A percentile compares a stretch with the other conserved stretches of the same genome.
phyloP scores from a whole-genome alignment of 2,329 filamentous ascomycete genomes.

The Biscogniauxia mediterranea region DNA sequence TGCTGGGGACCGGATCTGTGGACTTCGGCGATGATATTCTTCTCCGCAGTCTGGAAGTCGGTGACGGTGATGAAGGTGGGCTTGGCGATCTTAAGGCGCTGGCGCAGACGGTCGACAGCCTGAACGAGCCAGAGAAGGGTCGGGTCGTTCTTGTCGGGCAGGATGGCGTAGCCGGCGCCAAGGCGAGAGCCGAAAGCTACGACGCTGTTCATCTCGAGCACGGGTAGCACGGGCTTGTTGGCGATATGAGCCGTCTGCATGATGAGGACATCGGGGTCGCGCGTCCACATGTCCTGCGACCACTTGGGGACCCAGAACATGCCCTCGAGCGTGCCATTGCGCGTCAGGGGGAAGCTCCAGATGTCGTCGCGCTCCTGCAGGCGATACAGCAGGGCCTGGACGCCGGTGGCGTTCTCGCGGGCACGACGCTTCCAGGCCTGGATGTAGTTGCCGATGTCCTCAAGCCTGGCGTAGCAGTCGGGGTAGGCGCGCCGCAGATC shows the following conservation, averaged over 20 bases:
- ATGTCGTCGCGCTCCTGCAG: slow-evolving; percentile 28
- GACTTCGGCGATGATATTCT: slow-evolving; percentile 25
- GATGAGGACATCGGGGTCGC: slow-evolving; percentile 28
- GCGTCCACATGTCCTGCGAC: slow-evolving; percentile 27
- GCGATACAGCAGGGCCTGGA: slow-evolving; percentile 27
- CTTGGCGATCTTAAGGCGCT: slow-evolving; percentile 24
- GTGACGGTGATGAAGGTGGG: slow-evolving; percentile 25
- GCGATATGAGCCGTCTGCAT: slow-evolving; percentile 28
- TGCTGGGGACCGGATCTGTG: slow-evolving; percentile 18
- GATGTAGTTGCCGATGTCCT: slow-evolving; percentile 28
- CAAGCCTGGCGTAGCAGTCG: slow-evolving; percentile 22
- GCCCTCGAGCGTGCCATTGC: slow-evolving; percentile 23
- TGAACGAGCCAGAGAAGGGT: slow-evolving; percentile 27
- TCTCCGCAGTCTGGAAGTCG: slow-evolving; percentile 29
- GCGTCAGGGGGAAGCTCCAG: slow-evolving; percentile 26
- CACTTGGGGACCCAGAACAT: slow-evolving; percentile 30
- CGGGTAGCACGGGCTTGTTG: slow-evolving; percentile 25
- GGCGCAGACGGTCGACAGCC: slow-evolving; percentile 26
- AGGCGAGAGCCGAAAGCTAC: slow-evolving; percentile 23
- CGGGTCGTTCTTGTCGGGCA: slow-evolving; percentile 28
- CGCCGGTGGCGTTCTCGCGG: slow-evolving; percentile 27
- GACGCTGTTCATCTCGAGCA: slow-evolving; percentile 30
- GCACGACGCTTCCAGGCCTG: slow-evolving; percentile 28
- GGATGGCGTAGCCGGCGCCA: slow-evolving; percentile 28
- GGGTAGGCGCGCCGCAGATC: slow-evolving; percentile 23